Evolutionary conservation across 306 rosid genomes (phyloP), one percentile per base, ranked within the genome.

Genomic region (Begonia fuchsioides): DNA sequence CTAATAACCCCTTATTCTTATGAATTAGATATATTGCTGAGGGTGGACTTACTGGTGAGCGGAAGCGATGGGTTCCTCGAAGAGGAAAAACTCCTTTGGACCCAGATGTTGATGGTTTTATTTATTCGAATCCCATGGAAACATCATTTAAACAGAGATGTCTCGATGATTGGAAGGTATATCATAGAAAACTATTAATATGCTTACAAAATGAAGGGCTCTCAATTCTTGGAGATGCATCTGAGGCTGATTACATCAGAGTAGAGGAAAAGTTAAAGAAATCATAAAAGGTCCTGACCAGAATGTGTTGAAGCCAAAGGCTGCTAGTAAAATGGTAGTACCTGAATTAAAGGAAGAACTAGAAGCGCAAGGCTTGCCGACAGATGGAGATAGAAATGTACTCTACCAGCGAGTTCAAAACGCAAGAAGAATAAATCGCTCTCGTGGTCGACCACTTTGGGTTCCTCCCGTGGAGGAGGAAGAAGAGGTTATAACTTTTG

Each of bases 371-470:
- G 94, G 61, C 63, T 73, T 90, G 61, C 95, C 97, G 38, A 85
- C 41, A 44, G 97, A 90, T 65, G 97, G 97, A 71, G 84, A 86
- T 56, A 79, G 95, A 78, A 90, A 85, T 76, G 79, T 90, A 66
- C 97, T 90, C 65, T 90, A 85, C 72, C 97, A 90, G 73, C 95
- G 97, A 32, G 97, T 90, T 61, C 97, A 90, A 66, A 90, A 90
- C 65, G 97, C 97, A 70, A 78, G 97, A 67, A 81, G 95, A 73
- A 90, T 90, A 70, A 90, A 90, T 55, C 82, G 83, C 53, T 90
- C 97, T 59, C 95, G 95, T 43, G 95, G 97, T 62, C 81, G 95
- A 51, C 97, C 97, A 52, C 95, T 90, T 55, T 90, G 97, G 97
- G 90, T 90, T 74, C 97, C 97, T 55, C 88, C 93, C 5, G 59